Evolutionary conservation across 805 yeast species (phyloP), one percentile per base, ranked within the genome.

Genomic region (Millerozyma acaciae): DNA sequence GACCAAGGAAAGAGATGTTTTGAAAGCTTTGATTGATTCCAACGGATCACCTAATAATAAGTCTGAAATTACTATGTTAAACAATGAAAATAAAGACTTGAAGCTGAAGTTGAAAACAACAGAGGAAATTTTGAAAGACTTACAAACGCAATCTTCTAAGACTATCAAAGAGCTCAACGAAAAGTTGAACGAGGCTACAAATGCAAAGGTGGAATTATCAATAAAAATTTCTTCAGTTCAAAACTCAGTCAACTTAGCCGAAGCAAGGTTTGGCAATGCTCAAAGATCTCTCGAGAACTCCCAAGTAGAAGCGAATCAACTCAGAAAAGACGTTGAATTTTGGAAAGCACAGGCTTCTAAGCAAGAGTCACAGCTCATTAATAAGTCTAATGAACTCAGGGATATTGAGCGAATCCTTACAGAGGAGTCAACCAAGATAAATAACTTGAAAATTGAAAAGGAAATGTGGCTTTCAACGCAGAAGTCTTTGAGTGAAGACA

Each of bases 1-100:
- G 2, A 60, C 70, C 4, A 72, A 77, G 40, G 94, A 85, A 53
- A 73, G 88, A 35, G 94, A 88, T 45, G 75, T 78, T 61, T 70
- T 80, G 45, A 69, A 78, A 49, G 28, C 46, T 4, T 34, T 47
- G 14, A 34, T 37, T 16, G 29, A 28, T 4, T 17, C 40, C 18
- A 32, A 40, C 26, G 32, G 36, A 21, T 21, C 16, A 5, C 12
- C 8, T 16, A 10, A 21, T 15, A 19, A 28, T 8, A 23, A 17
- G 15, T 26, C 45, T 6, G 55, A 53, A 29, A 30, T 43, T 17
- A 47, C 53, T 38, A 47, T 52, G 44, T 48, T 59, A 28, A 37
- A 35, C 24, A 63, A 44, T 13, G 38, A 39, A 16, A 55, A 50
- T 44, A 50, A 43, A 5, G 68, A 62, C 20, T 48, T 68, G 36